Evolutionary conservation across 140 eudicot species (phyloP), one percentile per base, ranked within the genome.

Genomic region (Oenanthe javanica): DNA sequence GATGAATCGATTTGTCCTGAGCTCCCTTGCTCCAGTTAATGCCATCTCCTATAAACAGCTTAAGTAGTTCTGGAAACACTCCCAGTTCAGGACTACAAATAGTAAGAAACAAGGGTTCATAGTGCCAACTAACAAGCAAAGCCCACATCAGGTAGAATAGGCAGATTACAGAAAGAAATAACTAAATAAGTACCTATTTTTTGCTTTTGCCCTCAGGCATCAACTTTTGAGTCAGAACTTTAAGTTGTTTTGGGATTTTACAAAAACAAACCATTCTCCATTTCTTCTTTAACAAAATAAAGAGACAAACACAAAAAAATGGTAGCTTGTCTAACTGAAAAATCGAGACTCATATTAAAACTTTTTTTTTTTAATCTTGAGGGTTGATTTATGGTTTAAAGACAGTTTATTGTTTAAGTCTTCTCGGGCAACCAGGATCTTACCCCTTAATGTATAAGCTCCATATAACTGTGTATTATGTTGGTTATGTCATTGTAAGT

Each of bases 11-110:
- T n/a, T n/a, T n/a, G n/a, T n/a, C n/a, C n/a, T n/a, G 81, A 76
- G 83, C 77, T 64, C 57, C 90, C 81, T 23, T 75, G 75, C 85
- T 76, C 79, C 89, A 90, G 83, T 86, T 87, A 73, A 87, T 82
- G 78, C 80, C 93, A 82, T 94, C 98, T 79, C 89, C 98, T 77
- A 94, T 84, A 94, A 84, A 83, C 97, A 94, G 78, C 94, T 92
- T 72, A 94, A 84, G 72, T 86, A 94, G 72, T 92, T 88, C 76
- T 83, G 89, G 83, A 90, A 92, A 84, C 94, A 89, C 71, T 94
- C 94, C 98, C 98, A 94, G 66, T 94, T 92, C 98, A 80, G 97
- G 96, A 83, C 98, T 94, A 84, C 84, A 76, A 80, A 71, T 10
- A 42, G 70, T 54, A 78, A 81, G 14, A 48, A 72, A 85, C 10